Conservation (phyloP, 2,329 filamentous ascomycete genomes). For the Chaetomiaceae sp. region DNA sequence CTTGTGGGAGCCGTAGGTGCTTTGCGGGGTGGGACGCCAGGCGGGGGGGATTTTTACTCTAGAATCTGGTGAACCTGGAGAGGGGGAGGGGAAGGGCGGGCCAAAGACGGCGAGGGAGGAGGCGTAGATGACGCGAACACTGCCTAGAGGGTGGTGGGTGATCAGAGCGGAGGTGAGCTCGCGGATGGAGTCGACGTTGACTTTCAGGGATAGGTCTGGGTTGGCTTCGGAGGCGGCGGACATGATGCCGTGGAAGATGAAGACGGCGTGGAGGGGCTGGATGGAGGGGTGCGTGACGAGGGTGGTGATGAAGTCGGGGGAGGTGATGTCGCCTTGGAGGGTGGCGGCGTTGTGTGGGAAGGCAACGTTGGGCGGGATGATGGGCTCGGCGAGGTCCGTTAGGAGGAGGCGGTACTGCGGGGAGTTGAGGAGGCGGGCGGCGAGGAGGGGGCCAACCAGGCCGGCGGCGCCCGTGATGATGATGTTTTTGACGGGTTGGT, state of each 20-base stretch:
- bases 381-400: constrained; percentile 53
- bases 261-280: constrained; percentile 48
- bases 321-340: constrained; percentile 47
- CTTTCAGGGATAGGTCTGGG: constrained; percentile 53
- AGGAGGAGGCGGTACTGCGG: constrained; percentile 37
- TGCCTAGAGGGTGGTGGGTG: constrained; percentile 34
- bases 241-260: constrained; percentile 66
- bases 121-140: constrained; percentile 56
- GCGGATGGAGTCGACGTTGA: constrained; percentile 59
- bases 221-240: constrained; percentile 59
- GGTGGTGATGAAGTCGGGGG: constrained; percentile 30
- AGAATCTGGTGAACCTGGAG: too few species aligned
- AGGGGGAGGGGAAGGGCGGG: constrained; percentile 45
- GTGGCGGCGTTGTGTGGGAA: constrained; percentile 47
- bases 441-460: constrained; percentile 36
- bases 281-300: constrained; percentile 40
- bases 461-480: constrained; percentile 36
- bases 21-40: constrained; percentile 54
- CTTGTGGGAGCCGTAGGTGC: constrained; percentile 61
- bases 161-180: constrained; percentile 48
- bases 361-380: constrained; percentile 44
- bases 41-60: constrained; percentile 42
- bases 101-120: constrained; percentile 62
- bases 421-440: constrained; percentile 37
- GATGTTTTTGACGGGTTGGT: constrained; percentile 15